Conservation (phyloP, 192 early-diverging fungal genomes). For the Kickxella alabastrina region DNA sequence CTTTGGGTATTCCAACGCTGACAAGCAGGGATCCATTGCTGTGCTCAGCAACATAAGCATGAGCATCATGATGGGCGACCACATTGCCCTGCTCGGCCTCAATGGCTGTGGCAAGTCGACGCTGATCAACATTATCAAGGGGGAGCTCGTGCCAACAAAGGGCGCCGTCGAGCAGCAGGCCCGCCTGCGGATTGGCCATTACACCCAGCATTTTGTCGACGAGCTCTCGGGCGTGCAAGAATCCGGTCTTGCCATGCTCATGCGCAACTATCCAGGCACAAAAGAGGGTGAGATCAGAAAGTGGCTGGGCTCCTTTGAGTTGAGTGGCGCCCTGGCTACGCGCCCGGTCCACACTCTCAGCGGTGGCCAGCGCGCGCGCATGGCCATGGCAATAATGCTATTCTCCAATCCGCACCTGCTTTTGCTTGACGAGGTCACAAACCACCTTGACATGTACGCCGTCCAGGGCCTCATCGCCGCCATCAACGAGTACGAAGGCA, state of each 20-base stretch:
- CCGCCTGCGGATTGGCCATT: conserved; percentile 69
- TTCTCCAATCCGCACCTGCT: conserved; percentile 64
- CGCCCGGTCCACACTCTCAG: conserved; percentile 61
- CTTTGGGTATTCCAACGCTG: conserved; percentile 22
- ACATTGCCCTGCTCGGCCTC: conserved; percentile 75
- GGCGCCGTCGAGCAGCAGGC: conserved; percentile 65
- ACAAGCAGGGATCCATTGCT: conserved; percentile 5
- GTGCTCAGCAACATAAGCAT: conserved; percentile 68
- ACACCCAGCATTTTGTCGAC: conserved; percentile 82
- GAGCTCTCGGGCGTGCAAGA: conserved; percentile 52
- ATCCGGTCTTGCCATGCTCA: conserved; percentile 56
- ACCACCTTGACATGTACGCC: conserved; percentile 85
- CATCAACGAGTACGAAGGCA: conserved; percentile 67
- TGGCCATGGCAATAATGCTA: conserved; percentile 70
- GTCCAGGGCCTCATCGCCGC: conserved; percentile 71
- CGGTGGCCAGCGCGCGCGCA: conserved; percentile 79
- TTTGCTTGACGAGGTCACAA: conserved; percentile 80
- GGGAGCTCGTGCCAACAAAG: conserved; percentile 55
- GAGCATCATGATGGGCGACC: conserved; percentile 61
- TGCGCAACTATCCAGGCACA: conserved; percentile 32
- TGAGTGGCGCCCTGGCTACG: conserved; percentile 61
- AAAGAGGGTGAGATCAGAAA: conserved; percentile 63
- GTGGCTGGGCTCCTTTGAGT: conserved; percentile 74
- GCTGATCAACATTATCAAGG: conserved; percentile 70
- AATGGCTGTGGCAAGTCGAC: conserved; percentile 85